Evolutionary conservation across 2,329 filamentous ascomycete species (phyloP), one percentile per base, ranked within the genome.

Genomic region (Aspergillus felis): DNA sequence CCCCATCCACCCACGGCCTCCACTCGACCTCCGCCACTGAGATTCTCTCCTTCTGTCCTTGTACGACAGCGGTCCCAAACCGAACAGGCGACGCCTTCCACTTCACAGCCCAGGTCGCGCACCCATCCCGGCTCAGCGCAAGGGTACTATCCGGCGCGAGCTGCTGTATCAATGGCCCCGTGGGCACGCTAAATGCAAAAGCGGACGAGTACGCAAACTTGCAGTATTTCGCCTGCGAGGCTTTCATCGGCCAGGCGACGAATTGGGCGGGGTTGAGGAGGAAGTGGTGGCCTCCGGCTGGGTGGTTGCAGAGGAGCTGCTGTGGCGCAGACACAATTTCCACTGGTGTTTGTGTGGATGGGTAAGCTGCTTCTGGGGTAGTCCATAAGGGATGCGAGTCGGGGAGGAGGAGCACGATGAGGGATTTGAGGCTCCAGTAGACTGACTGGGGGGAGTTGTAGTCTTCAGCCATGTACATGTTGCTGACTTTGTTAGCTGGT

Each of bases 201-300:
- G 75, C 64, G 0, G 78, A 81, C 0, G 79, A 81, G 61, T 81
- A 80, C 3, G 77, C 77, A 50, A 80, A 78, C 56, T 79, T 79
- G 60, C 70, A 69, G 59, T 80, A 80, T 51, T 80, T 80, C 5
- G 78, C 77, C 57, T 77, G 55, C 4, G 41, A 56, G 1, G 55
- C 58, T 42, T 59, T 58, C 57, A 61, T 57, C 4, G 47, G 55
- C 57, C 57, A 58, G 4, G 55, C 55, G 8, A 63, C 63, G 27
- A 58, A 63, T 52, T 62, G 64, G 3, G 57, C 64, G 1, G 62
- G 56, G 3, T 50, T 56, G 12, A 66, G 61, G n/a, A 65, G 47
- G 46, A 66, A 60, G 51, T 59, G 57, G 46, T 66, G 64, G 7
- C 56, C 49, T 3, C 52, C 51, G 1, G 17, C 4, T 10, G 41